phyloP scores from a whole-genome alignment of 129 eudicot genomes.

The Dittrichia graveolens region DNA sequence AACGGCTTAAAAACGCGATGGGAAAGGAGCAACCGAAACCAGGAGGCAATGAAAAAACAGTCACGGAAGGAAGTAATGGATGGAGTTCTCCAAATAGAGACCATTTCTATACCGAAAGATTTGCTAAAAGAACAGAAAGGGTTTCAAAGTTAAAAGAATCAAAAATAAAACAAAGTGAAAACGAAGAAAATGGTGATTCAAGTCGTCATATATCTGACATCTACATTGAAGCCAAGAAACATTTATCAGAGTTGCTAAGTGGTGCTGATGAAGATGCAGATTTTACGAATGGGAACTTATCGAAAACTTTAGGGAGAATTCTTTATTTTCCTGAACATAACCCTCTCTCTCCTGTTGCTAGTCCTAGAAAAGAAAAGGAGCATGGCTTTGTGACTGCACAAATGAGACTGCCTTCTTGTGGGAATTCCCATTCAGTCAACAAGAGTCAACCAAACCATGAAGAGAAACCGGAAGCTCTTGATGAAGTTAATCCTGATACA shows the following conservation, averaged over 20 bases:
- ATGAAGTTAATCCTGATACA: constrained; percentile 28
- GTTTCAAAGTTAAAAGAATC: constrained; percentile 44
- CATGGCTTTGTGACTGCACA: constrained; percentile 26
- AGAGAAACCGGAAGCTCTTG: constrained; percentile 29
- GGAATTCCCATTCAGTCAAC: constrained; percentile 23
- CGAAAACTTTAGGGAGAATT: constrained; percentile 73
- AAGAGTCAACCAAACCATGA: constrained; percentile 26
- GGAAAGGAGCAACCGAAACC: constrained; percentile 58
- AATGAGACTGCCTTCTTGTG: constrained; percentile 31
- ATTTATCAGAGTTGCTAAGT: constrained; percentile 76
- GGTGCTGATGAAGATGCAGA: constrained; percentile 53
- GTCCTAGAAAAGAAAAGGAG: constrained; percentile 46
- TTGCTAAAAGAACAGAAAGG: constrained; percentile 47
- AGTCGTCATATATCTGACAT: constrained; percentile 48
- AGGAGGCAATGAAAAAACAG: constrained; percentile 41
- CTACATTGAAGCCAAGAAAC: constrained; percentile 83
- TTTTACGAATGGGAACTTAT: constrained; percentile 40
- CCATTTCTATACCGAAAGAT: constrained; percentile 73
- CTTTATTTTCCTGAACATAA: constrained; percentile 59
- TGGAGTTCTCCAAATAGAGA: constrained; percentile 90
- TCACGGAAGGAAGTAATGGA: constrained; percentile 56
- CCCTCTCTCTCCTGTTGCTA: constrained; percentile 43
- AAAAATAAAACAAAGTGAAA: constrained; percentile 23
- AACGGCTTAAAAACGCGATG: constrained; percentile 43
- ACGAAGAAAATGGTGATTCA: constrained; percentile 29